These are phyloP conservation scores for Boletus patriciae DNA, from an alignment of 768 basidiomycete genomes.

Conservation along the genomic window DNA sequence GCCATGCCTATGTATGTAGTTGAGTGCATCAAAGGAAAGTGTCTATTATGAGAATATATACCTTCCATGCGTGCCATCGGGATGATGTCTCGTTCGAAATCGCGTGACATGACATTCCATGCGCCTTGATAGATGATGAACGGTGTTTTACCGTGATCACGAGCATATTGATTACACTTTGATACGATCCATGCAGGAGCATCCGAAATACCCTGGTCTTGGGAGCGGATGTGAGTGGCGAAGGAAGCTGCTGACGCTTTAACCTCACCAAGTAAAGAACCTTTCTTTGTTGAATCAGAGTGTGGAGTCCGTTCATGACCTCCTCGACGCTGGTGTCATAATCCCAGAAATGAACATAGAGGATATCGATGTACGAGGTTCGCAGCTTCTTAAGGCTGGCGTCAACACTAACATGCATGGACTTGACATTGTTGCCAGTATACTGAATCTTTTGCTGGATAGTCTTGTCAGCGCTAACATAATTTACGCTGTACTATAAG, in stretches of 20 bases:
- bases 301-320: conserved; percentile 44
- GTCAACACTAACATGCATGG: conserved; percentile 15
- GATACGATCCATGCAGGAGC: conserved; percentile 49
- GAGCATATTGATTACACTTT: conserved; percentile 50
- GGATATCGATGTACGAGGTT: conserved; percentile 55
- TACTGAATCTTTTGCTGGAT: conserved; percentile 30
- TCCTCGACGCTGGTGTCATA: conserved; percentile 44
- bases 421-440: conserved; percentile 38
- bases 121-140: conserved; percentile 54
- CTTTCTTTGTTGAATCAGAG: conserved; percentile 42
- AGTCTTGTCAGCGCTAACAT: conserved; percentile 9
- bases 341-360: conserved; percentile 55
- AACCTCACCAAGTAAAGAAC: conserved; percentile 39
- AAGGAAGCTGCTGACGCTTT: background rate
- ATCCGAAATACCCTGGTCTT: conserved; percentile 38
- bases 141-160: conserved; percentile 46
- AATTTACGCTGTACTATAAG: conserved; percentile 14
- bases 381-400: conserved; percentile 47
- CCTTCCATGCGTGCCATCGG: conserved; percentile 34
- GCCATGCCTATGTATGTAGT: conserved; percentile 7
- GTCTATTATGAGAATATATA: conserved; percentile 9
- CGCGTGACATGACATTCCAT: conserved; percentile 45
- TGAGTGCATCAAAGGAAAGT: conserved; percentile 2
- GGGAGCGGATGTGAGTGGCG: background rate
- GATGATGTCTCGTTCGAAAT: conserved; percentile 55